A percentile compares a stretch with the other conserved stretches of the same genome.
phyloP scores from a whole-genome alignment of 176 grass and related monocot genomes.

The Elymus sibiricus region DNA sequence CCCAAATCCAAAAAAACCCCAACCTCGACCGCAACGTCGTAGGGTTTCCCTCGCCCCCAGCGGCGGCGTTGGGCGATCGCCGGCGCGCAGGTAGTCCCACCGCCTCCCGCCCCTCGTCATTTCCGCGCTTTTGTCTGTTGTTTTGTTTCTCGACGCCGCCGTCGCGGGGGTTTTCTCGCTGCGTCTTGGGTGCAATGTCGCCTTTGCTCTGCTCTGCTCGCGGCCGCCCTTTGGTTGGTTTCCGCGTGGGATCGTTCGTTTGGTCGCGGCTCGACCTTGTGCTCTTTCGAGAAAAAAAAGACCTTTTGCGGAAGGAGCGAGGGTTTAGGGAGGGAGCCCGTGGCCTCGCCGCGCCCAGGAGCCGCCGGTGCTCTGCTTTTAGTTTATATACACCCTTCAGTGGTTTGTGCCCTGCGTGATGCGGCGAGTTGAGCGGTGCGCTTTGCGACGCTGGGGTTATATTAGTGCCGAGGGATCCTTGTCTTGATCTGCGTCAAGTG shows the following conservation, averaged over 20 bases:
- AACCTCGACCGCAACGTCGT: not conserved
- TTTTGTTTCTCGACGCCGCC: not conserved
- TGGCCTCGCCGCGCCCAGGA: not conserved
- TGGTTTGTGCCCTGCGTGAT: not conserved
- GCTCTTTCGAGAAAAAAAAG: no score
- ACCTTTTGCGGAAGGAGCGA: not conserved
- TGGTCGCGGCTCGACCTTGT: not conserved
- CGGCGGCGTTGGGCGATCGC: not conserved
- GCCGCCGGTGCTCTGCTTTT: not conserved
- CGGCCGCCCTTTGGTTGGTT: not conserved
- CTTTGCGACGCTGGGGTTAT: not conserved
- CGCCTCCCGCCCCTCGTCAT: not conserved
- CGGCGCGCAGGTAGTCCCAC: slow-evolving; percentile 6
- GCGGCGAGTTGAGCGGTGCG: not conserved
- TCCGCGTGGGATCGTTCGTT: not conserved
- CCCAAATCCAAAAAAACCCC: not conserved
- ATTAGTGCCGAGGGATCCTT: not conserved
- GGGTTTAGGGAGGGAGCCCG: not conserved
- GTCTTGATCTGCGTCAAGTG: not conserved
- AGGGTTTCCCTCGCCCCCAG: not conserved
- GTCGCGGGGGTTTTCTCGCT: not conserved
- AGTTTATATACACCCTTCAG: not conserved
- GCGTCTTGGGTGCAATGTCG: not conserved
- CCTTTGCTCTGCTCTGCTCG: slow-evolving; percentile 20
- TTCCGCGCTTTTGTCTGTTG: not conserved